A percentile compares a stretch with the other conserved stretches of the same genome.
Conservation (phyloP, 345 rosid genomes). For the Populus nigra region DNA sequence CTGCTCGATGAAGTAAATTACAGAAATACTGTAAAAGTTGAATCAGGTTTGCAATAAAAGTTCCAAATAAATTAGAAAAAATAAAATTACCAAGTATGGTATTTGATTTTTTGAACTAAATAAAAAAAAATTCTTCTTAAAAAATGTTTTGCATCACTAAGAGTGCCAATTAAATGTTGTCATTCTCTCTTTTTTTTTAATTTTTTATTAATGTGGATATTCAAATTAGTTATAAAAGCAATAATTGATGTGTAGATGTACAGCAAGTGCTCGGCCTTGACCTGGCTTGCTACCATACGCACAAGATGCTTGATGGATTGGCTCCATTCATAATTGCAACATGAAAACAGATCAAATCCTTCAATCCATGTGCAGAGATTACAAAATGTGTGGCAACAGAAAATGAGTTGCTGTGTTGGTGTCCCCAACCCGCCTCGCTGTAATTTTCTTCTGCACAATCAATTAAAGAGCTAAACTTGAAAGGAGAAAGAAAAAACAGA, state of each 20-base stretch:
- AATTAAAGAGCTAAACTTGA: background rate
- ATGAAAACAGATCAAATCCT: background rate
- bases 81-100: too few species aligned
- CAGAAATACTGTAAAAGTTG: too few species aligned
- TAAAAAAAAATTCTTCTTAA: too few species aligned
- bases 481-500: background rate
- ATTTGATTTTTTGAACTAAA: too few species aligned
- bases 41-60: too few species aligned
- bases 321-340: background rate
- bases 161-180: too few species aligned
- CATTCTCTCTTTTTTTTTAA: too few species aligned
- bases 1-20: too few species aligned
- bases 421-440: background rate
- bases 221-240: background rate
- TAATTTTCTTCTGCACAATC: background rate
- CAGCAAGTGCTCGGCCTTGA: background rate
- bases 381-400: background rate
- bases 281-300: background rate
- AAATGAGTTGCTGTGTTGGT: background rate
- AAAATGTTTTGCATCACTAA: too few species aligned
- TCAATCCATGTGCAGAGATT: background rate
- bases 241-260: background rate
- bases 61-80: too few species aligned
- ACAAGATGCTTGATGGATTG: background rate
- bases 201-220: too few species aligned